Evolutionary conservation across 148 eudicot genomes (phyloP).

Genomic region (Beta vulgaris): DNA sequence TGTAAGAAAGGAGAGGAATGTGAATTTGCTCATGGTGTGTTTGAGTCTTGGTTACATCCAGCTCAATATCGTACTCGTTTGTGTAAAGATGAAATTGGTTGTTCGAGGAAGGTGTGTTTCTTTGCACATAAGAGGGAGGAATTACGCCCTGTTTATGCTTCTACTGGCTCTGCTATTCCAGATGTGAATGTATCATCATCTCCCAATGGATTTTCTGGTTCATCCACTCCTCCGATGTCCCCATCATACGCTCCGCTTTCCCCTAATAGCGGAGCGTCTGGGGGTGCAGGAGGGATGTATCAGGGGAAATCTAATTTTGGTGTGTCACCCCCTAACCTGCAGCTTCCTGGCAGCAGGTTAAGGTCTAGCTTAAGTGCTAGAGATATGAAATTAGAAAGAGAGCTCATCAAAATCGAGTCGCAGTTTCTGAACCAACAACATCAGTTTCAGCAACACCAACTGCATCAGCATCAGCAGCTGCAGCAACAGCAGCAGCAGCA

Average conservation of each 20-base stretch:
- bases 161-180: slow-evolving; percentile 90
- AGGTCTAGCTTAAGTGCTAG: slow-evolving; percentile 75
- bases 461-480: slow-evolving; percentile 37
- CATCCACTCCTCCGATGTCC: slow-evolving; percentile 70
- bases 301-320: slow-evolving; percentile 43
- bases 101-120: slow-evolving; percentile 81
- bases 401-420: slow-evolving; percentile 46
- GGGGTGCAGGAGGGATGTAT: slow-evolving; percentile 49
- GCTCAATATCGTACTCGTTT: slow-evolving; percentile 88
- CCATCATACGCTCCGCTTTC: slow-evolving; percentile 56
- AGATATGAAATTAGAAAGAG: slow-evolving; percentile 64
- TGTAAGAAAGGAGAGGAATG: slow-evolving; percentile 72
- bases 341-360: slow-evolving; percentile 74
- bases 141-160: slow-evolving; percentile 77
- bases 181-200: slow-evolving; percentile 25
- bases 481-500: slow-evolving; percentile 41
- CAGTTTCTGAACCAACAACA: slow-evolving; percentile 43
- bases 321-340: slow-evolving; percentile 53
- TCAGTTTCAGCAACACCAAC: slow-evolving; percentile 36
- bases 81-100: slow-evolving; percentile 86
- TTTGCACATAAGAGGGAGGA: slow-evolving; percentile 88
- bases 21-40: slow-evolving; percentile 94
- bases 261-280: slow-evolving; percentile 36
- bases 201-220: slow-evolving; percentile 2
- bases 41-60: slow-evolving; percentile 96